Evolutionary conservation across 164 flowering plant genomes (phyloP), one percentile per base, ranked within the genome.

Genomic region (Vitis amurensis): DNA sequence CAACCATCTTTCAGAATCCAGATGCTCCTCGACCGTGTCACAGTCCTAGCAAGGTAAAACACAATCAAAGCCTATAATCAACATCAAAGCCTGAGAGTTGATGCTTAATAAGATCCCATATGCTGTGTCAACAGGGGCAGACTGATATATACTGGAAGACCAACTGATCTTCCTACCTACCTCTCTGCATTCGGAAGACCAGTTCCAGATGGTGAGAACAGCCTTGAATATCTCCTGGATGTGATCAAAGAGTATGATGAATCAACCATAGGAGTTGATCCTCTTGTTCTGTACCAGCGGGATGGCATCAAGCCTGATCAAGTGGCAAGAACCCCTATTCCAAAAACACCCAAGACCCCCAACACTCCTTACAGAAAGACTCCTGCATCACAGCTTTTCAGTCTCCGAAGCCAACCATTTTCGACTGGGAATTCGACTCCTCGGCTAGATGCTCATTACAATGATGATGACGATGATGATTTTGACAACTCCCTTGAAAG

Each of bases 191-290:
- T 89, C 66, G 91, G 87, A 66, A 83, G 91, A 72, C 88, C 86
- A 15, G 85, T 89, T n/a, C 92, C 91, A 0, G 92, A 89, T 0
- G 85, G 83, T 1, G 93, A 88, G 69, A 91, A 88, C 81, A 81
- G 81, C 83, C 67, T 91, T 2, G 93, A 89, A 69, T 89, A 89
- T 71, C 88, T 88, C 51, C 74, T 91, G 4, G 93, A 91, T 69
- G 89, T 91, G 63, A 91, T 91, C 77, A 87, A 86, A 70, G 97
- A 91, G 73, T 88, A 87, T 19, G 97, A 91, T 68, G 90, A 86
- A 71, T 86, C 91, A 9, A 89, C 87, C 0, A 52, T 89, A 0
- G 96, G 96, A 13, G 80, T 91, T 7, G 93, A 89, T 5, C 91
- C 93, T 3, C 82, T 91, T 9, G 90, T 86, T 17, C 29, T 72